Evolutionary conservation across 768 basidiomycete species (phyloP), one percentile per base, ranked within the genome.

Genomic region (Polyporus arcularius): DNA sequence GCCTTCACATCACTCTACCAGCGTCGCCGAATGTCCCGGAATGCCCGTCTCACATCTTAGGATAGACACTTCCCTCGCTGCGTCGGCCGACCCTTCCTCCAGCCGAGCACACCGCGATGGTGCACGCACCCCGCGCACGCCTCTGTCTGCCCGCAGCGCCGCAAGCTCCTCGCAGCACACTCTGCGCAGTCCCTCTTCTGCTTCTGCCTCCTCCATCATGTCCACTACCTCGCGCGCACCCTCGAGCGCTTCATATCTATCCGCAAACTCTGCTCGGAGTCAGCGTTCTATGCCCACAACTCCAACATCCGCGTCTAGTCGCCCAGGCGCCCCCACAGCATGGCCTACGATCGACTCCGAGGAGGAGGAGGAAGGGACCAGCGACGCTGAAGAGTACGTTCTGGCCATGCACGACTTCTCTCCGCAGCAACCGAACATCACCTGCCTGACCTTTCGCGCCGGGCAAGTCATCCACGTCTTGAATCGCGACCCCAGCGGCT

Each of bases 381-480:
- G 14, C 12, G 61, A 61, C 40, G 31, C 59, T 11, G 74, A 83
- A 16, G 92, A 92, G 71, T 94, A 87, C 73, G 94, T 96, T 4
- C 78, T 93, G 26, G 94, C 96, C 3, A 89, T 96, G 80, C 95
- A 98, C 71, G 94, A 97, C 73, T 98, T 94, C 68, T 70, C 76
- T 26, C 90, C 92, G 30, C 82, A 88, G 32, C 80, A 85, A 39
- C 82, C 84, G 60, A 87, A 82, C 67, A 83, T 86, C 9, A 92
- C 90, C 9, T 96, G 94, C 73, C 84, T 99, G 41, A 82, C 88
- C 21, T 98, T 99, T 78, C 83, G 84, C 45, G 89, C 92, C 0
- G 96, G 96, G 4, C 91, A 98, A 70, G 82, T 96, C 55, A 94
- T 98, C 57, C 88, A 88, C 61, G 94, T 98, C n/a, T 78, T 90